Evolutionary conservation across 129 eudicot genomes (phyloP).

Genomic region (Pulicaria dysenterica): DNA sequence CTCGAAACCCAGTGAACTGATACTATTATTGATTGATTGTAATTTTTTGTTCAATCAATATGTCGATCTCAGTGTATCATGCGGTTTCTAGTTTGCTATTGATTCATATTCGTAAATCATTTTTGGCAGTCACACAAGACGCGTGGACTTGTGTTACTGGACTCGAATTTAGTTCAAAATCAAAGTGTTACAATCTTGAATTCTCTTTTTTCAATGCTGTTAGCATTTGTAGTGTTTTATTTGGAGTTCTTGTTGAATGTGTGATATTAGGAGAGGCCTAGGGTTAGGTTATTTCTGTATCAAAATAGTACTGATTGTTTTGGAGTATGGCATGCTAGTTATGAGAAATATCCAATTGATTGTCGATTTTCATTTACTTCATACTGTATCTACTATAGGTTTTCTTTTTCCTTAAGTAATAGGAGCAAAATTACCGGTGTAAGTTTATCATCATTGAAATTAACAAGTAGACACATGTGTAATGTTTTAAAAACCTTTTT

Average conservation of each 20-base stretch:
- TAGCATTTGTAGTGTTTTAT: conserved; percentile 6
- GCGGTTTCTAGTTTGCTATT: not conserved
- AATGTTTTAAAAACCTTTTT: not conserved
- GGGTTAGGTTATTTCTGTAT: not conserved
- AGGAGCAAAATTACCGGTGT: conserved; percentile 7
- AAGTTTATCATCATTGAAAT: conserved; percentile 7
- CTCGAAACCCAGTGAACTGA: not conserved
- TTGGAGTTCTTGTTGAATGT: not conserved
- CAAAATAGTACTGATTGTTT: not conserved
- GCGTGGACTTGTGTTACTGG: conserved; percentile 12
- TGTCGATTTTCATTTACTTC: not conserved
- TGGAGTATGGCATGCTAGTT: not conserved
- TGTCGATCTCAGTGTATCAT: conserved; percentile 10
- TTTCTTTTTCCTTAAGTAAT: not conserved
- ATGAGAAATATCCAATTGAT: not conserved
- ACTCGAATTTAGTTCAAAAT: not conserved
- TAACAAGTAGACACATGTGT: too few relatives aligned
- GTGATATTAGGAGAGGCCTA: not conserved
- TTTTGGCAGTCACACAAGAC: conserved; percentile 4
- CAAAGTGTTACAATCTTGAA: conserved; percentile 1
- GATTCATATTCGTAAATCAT: not conserved
- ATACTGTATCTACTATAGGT: not conserved
- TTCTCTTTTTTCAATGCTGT: not conserved
- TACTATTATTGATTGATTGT: not conserved
- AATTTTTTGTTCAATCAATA: not conserved